A percentile compares a stretch with the other conserved stretches of the same genome.
Evolutionary conservation across 2,329 filamentous ascomycete species (phyloP).

Genomic region (Colletotrichum tanaceti): DNA sequence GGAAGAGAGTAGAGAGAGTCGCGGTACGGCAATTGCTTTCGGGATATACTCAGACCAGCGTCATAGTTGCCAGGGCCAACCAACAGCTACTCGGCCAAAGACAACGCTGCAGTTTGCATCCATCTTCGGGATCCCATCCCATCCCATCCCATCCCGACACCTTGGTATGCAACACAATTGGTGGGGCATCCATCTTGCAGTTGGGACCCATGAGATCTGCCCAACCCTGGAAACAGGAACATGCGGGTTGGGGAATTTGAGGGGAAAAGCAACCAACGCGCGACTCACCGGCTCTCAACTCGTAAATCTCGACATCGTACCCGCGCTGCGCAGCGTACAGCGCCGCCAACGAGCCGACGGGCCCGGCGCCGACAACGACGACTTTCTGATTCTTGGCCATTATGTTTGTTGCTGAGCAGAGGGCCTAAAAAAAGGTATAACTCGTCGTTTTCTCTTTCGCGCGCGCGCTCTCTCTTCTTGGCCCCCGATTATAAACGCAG

Average conservation of each 20-base stretch:
- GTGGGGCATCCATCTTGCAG: slow-evolving; percentile 21
- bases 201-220: slow-evolving; percentile 10
- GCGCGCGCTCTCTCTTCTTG: background rate
- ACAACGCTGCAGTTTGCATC: background rate
- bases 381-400: slow-evolving; percentile 70
- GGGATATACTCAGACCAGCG: background rate
- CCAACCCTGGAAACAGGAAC: slow-evolving; percentile 11
- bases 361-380: slow-evolving; percentile 89
- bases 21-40: background rate
- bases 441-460: background rate
- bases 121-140: slow-evolving; percentile 14
- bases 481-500: background rate
- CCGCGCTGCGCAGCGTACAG: slow-evolving; percentile 91
- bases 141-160: slow-evolving; percentile 4
- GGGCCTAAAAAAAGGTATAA: background rate
- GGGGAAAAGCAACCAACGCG: slow-evolving; percentile 7
- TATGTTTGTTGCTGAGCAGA: background rate
- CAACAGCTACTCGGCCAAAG: too few species aligned
- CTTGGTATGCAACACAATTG: slow-evolving; percentile 9
- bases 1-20: background rate
- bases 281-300: slow-evolving; percentile 86
- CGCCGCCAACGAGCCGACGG: slow-evolving; percentile 91
- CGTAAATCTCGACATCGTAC: slow-evolving; percentile 92
- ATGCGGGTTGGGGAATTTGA: background rate
- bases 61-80: background rate